Conservation (phyloP, 2,329 filamentous ascomycete species). For the Stenocarpella maydis region DNA sequence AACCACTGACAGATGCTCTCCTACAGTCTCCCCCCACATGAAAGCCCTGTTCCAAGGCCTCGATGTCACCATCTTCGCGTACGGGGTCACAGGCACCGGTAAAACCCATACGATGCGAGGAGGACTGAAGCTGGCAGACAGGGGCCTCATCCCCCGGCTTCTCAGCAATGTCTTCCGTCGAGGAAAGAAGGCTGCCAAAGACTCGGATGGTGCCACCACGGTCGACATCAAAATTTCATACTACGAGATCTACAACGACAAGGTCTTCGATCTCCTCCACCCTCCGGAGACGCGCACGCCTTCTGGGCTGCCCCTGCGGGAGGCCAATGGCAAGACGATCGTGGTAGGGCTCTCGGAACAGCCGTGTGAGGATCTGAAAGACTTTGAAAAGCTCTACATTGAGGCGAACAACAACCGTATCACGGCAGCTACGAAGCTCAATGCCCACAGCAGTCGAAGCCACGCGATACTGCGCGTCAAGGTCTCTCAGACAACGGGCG, state of each 20-base stretch:
- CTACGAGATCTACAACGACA: constrained; percentile 98
- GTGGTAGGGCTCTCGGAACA: constrained; percentile 88
- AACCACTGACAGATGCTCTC: constrained; percentile 33
- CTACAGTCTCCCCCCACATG: constrained; percentile 82
- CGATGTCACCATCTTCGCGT: constrained; percentile 90
- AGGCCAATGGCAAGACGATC: constrained; percentile 86
- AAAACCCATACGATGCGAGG: constrained; percentile 98
- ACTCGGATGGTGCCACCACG: constrained; percentile 72
- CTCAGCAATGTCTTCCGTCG: constrained; percentile 86
- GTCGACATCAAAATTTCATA: constrained; percentile 85
- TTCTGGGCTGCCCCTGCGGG: constrained; percentile 81
- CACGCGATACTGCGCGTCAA: constrained; percentile 94
- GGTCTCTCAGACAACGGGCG: constrained; percentile 76
- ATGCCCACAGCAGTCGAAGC: constrained; percentile 87
- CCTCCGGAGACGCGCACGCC: constrained; percentile 85
- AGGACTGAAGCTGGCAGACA: constrained; percentile 83
- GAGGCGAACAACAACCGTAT: constrained; percentile 91
- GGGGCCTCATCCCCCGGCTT: constrained; percentile 86
- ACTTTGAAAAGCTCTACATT: constrained; percentile 90
- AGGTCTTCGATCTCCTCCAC: constrained; percentile 91
- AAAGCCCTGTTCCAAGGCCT: constrained; percentile 92
- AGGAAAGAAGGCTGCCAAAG: constrained; percentile 85
- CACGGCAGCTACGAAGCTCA: constrained; percentile 90
- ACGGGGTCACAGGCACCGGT: constrained; percentile 91
- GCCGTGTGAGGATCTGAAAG: constrained; percentile 82